Base-by-base conservation (phyloP, 2,329 filamentous ascomycete species). In the Eutypella sp. region DNA sequence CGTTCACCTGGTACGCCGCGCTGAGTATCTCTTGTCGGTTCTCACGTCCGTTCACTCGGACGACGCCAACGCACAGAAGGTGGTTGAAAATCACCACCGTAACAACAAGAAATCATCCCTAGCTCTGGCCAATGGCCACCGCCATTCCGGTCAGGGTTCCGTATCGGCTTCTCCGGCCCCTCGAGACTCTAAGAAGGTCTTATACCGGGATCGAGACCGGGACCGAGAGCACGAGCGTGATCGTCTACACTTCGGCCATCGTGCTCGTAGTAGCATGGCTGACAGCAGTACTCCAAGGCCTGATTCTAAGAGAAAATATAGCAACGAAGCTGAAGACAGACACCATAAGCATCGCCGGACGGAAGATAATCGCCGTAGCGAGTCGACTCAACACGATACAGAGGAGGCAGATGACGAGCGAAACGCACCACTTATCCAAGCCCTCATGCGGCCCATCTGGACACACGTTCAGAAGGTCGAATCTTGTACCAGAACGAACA, bases 21-120 rank as follows among this genome's bases (percentile, higher is more conserved):
- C 92, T 9, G 93, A 97, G 61, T 99, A 99, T 62, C 78, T 99
- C 13, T 76, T 99, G 34, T 96, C 90, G n/a, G 90, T 99, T 2
- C 73, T 99, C 49, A 89, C 92, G 62, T 89, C 81, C 11, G 83
- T 95, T 60, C 89, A 95, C 66, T 85, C 83, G 2, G 82, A 82
- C 50, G 88, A 95, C 60, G 76, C 79, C 24, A 81, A 81, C 18
- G 87, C 86, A 3, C 90, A 88, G 64, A 84, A 84, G 59, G 82
- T 86, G 1, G 83, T 95, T 23, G 91, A 96, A 58, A 96, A 96
- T 54, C 91, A 96, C 58, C 91, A 95, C 65, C 88, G 91, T 45
- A 96, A 92, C 69, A 95, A 91, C 70, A 95, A 95, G 71, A 92
- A 95, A 60, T 68, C 72, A 2, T 65, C 68, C 5, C 66, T 72